Percentiles rank a stretch among this genome's conserved stretches.
phyloP scores from a whole-genome alignment of 805 yeast genomes.

The Cyberlindnera nakhonratchasimensis region DNA sequence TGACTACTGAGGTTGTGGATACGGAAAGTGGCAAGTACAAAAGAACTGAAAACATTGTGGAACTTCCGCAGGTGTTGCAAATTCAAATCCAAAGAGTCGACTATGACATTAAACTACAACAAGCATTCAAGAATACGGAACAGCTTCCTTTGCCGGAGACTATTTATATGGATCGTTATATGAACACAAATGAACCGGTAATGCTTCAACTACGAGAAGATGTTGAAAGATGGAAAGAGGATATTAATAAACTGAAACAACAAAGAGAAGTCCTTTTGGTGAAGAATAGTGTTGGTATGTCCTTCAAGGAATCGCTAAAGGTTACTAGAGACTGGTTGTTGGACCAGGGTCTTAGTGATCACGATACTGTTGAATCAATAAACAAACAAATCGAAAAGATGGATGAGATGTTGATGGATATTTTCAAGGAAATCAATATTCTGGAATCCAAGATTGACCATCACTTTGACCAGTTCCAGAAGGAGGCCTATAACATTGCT shows the following conservation, averaged over 20 bases:
- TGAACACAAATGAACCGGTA: conserved; percentile 59
- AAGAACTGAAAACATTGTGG: conserved; percentile 67
- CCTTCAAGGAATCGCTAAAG: conserved; percentile 48
- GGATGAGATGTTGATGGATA: conserved; percentile 40
- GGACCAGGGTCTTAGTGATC: conserved; percentile 37
- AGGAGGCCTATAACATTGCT: conserved; percentile 76
- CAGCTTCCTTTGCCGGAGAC: conserved; percentile 78
- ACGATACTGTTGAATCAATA: conserved; percentile 46
- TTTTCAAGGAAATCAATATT: conserved; percentile 40
- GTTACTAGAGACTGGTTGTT: conserved; percentile 57
- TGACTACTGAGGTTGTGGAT: conserved; percentile 61
- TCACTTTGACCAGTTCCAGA: conserved; percentile 60
- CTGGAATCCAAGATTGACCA: conserved; percentile 48
- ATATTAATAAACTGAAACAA: conserved; percentile 41
- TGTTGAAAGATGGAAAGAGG: conserved; percentile 56
- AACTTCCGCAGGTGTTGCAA: conserved; percentile 79
- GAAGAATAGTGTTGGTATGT: conserved; percentile 48
- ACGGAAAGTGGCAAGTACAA: conserved; percentile 68
- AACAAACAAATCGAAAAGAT: conserved; percentile 44
- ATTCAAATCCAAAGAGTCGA: conserved; percentile 93
- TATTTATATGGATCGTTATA: conserved; percentile 82
- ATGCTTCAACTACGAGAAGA: conserved; percentile 52
- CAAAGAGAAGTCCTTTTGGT: conserved; percentile 41
- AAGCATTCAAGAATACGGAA: conserved; percentile 78
- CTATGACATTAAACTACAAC: conserved; percentile 67